Evolutionary conservation across 768 basidiomycete genomes (phyloP).

Genomic region (Daedaleopsis sinensis): DNA sequence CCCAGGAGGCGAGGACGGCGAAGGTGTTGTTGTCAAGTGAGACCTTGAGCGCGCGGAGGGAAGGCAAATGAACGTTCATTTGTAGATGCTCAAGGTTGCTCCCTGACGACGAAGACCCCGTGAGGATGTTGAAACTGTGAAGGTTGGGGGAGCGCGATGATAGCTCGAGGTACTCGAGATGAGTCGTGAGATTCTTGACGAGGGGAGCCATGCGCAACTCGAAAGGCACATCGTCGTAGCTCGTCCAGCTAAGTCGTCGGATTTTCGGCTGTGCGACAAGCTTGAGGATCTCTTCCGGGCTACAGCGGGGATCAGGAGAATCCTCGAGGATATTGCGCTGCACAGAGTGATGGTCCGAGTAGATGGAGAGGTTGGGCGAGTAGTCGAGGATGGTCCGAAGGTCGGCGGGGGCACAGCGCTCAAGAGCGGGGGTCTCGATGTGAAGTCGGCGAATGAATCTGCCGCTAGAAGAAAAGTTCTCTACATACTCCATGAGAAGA

Average conservation of each 20-base stretch:
- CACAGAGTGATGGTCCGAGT: slow-evolving; percentile 66
- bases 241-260: slow-evolving; percentile 69
- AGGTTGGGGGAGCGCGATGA: slow-evolving; percentile 56
- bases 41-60: slow-evolving; percentile 68
- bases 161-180: slow-evolving; percentile 71
- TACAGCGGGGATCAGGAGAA: slow-evolving; percentile 46
- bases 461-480: slow-evolving; percentile 26
- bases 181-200: slow-evolving; percentile 51
- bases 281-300: slow-evolving; percentile 60
- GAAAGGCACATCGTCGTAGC: slow-evolving; percentile 65
- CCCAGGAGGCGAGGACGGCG: slow-evolving; percentile 64
- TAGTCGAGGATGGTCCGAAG: slow-evolving; percentile 71
- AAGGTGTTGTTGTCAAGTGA: slow-evolving; percentile 76
- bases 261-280: slow-evolving; percentile 61
- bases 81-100: slow-evolving; percentile 12
- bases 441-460: slow-evolving; percentile 64
- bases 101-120: slow-evolving; percentile 12
- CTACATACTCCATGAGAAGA: slow-evolving; percentile 46
- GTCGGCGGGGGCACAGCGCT: slow-evolving; percentile 66
- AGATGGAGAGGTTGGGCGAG: slow-evolving; percentile 59
- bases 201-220: slow-evolving; percentile 59
- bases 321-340: slow-evolving; percentile 55
- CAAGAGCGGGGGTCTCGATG: slow-evolving; percentile 68
- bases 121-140: slow-evolving; percentile 41
- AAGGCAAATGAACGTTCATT: slow-evolving; percentile 53